Evolutionary conservation across 257 asterid genomes (phyloP).

Genomic region (Ligustrum vulgare): DNA sequence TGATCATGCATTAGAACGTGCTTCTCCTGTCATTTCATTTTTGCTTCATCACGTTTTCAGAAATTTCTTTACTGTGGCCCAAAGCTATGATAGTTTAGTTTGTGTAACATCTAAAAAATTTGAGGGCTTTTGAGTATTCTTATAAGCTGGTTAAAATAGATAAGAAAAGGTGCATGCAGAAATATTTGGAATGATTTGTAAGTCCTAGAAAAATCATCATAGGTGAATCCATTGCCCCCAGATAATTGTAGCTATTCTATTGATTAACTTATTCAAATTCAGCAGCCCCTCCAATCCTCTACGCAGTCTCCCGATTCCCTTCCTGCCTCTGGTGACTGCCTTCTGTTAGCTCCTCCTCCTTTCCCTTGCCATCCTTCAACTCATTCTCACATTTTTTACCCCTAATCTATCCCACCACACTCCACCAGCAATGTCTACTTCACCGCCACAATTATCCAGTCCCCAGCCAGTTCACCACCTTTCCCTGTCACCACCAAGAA

Average conservation of each 20-base stretch:
- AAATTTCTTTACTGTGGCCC: background rate
- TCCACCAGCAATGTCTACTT: no score
- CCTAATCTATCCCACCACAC: background rate
- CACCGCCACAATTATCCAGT: background rate
- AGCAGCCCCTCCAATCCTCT: background rate
- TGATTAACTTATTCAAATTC: background rate
- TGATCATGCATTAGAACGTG: conserved; percentile 11
- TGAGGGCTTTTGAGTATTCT: background rate
- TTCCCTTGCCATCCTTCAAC: background rate
- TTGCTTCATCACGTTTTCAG: conserved; percentile 5
- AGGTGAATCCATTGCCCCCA: background rate
- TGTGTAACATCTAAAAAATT: background rate
- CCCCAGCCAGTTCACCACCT: background rate
- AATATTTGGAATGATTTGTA: background rate
- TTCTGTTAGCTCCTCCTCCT: background rate
- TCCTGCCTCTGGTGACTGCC: background rate
- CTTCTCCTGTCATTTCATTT: background rate
- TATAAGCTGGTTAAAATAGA: background rate
- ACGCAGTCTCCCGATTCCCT: background rate
- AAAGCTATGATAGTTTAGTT: background rate
- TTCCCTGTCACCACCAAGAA: background rate
- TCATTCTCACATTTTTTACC: background rate
- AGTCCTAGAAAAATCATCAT: background rate
- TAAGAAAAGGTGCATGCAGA: background rate
- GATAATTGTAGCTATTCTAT: background rate